Evolutionary conservation across 306 rosid genomes (phyloP).

Genomic region (Sophora flavescens): DNA sequence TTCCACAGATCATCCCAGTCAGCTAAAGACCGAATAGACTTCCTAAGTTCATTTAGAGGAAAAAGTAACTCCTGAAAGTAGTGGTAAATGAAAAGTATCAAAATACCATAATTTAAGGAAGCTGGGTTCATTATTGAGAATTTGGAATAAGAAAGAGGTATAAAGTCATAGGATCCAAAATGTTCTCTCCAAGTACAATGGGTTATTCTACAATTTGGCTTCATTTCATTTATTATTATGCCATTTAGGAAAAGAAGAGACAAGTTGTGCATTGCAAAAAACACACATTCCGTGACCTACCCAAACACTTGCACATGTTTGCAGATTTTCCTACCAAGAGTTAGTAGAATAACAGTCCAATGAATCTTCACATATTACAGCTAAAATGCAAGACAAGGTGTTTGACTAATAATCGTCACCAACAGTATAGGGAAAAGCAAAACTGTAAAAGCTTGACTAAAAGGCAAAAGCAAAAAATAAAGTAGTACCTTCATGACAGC

Average conservation of each 20-base stretch:
- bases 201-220: slow-evolving; percentile 19
- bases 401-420: not conserved
- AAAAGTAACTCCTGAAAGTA: slow-evolving; percentile 82
- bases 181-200: not conserved
- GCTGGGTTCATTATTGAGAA: slow-evolving; percentile 1
- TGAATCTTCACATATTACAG: slow-evolving; percentile 3
- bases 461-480: slow-evolving; percentile 27
- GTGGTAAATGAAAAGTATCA: slow-evolving; percentile 36
- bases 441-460: slow-evolving; percentile 27
- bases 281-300: slow-evolving; percentile 21
- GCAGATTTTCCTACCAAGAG: not conserved
- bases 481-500: slow-evolving; percentile 92
- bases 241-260: slow-evolving; percentile 29
- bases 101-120: slow-evolving; percentile 38
- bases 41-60: slow-evolving; percentile 77
- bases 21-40: slow-evolving; percentile 73
- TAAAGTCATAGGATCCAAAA: slow-evolving; percentile 20
- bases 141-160: too few species aligned
- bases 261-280: slow-evolving; percentile 16
- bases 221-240: slow-evolving; percentile 2
- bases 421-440: slow-evolving; percentile 13
- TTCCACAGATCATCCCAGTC: slow-evolving; percentile 89
- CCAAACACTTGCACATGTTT: slow-evolving; percentile 2
- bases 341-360: slow-evolving; percentile 2
- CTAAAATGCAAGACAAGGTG: slow-evolving; percentile 3